phyloP scores from a whole-genome alignment of 2,329 filamentous ascomycete genomes.

The Truncatella angustata region DNA sequence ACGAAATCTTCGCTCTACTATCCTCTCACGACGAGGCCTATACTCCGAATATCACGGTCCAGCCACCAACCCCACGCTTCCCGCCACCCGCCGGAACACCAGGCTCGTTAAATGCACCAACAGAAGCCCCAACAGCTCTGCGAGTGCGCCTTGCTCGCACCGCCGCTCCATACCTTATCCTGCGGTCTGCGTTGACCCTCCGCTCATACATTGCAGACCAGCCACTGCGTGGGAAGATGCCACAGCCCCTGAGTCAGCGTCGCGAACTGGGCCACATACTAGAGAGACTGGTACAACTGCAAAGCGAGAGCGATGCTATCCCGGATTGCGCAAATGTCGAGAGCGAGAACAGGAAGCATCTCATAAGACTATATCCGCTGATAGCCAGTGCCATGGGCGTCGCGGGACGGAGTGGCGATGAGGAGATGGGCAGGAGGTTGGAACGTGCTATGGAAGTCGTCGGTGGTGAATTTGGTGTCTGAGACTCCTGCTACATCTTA shows the following conservation, averaged over 20 bases:
- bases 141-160: conserved; percentile 68
- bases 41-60: conserved; percentile 36
- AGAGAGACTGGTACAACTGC: conserved; percentile 61
- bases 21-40: conserved; percentile 42
- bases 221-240: conserved; percentile 83
- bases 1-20: conserved; percentile 73
- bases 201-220: conserved; percentile 88
- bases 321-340: conserved; percentile 52
- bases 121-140: conserved; percentile 31
- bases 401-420: conserved; percentile 58
- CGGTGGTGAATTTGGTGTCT: conserved; percentile 53
- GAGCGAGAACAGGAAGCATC: conserved; percentile 66
- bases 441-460: conserved; percentile 61
- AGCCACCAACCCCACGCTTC: conserved; percentile 43
- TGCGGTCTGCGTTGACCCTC: conserved; percentile 78
- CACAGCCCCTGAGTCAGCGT: conserved; percentile 78
- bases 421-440: conserved; percentile 55
- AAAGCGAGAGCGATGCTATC: conserved; percentile 69
- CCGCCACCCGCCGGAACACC: conserved; percentile 26
- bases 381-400: conserved; percentile 62
- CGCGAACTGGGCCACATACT: conserved; percentile 76
- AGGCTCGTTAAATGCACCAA: conserved; percentile 17
- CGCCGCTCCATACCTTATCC: conserved; percentile 76
- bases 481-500: not conserved
- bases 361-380: conserved; percentile 78